phyloP scores from a whole-genome alignment of 2,329 filamentous ascomycete genomes.

The Microsporum ferrugineum region DNA sequence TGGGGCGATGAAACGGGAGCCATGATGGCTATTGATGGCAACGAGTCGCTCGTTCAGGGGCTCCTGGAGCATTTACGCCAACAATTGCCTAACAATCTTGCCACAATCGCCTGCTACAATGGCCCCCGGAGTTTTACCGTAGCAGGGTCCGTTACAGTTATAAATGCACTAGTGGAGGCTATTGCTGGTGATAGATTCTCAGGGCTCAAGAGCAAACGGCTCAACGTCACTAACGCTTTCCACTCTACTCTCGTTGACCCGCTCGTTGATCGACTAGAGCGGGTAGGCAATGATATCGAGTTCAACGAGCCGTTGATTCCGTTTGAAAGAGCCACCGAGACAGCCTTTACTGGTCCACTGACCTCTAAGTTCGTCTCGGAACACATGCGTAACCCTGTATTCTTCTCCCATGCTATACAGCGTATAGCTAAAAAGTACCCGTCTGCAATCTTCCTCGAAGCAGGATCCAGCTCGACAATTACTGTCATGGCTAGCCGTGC shows the following conservation, averaged over 20 bases:
- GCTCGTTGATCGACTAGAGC: background rate
- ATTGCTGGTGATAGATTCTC: background rate
- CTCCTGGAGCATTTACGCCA: too few species aligned
- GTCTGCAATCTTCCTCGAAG: conserved; percentile 28
- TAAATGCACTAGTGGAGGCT: conserved; percentile 9
- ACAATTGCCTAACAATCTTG: too few species aligned
- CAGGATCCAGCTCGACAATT: conserved; percentile 21
- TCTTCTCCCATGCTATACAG: conserved; percentile 34
- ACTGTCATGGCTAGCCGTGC: background rate
- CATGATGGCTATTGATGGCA: too few species aligned
- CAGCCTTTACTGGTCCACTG: background rate
- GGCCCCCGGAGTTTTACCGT: conserved; percentile 16
- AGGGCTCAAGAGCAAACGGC: background rate
- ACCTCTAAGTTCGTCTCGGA: conserved; percentile 15
- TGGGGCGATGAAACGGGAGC: conserved; percentile 9
- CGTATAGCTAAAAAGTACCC: conserved; percentile 20
- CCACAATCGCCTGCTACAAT: conserved; percentile 3
- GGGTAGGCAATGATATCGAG: background rate
- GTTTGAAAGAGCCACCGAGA: background rate
- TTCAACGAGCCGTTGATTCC: background rate
- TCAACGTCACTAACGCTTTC: background rate
- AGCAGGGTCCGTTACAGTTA: conserved; percentile 13
- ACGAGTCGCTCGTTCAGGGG: too few species aligned
- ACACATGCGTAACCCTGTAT: conserved; percentile 38
- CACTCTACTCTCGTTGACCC: background rate